Base-by-base conservation (phyloP, 2,329 filamentous ascomycete species). In the Phialocephala sp. region DNA sequence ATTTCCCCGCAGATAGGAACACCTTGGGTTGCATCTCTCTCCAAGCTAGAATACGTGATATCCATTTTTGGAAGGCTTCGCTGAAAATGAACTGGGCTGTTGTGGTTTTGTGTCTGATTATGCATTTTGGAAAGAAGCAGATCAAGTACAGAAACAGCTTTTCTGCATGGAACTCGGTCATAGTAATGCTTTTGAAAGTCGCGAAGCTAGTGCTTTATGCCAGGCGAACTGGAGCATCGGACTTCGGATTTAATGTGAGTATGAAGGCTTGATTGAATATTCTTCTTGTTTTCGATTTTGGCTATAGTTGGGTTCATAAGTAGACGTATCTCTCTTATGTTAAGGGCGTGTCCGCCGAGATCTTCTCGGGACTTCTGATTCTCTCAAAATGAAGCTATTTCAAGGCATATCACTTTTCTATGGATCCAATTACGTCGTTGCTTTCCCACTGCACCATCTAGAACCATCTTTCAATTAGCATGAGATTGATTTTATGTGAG, bases 401-500 rank as follows among this genome's bases (percentile, higher is more conserved):
- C 36, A 11, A 57, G n/a, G 35, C 3, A 8, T 41, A 39, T 22
- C 5, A 12, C 4, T 57, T 20, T 39, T 1, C 55, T 20, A 8
- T 39, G 20, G 32, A 22, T 4, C 18, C 14, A 14, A 6, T 39
- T 24, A 20, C 22, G 55, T 57, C 3, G 5, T 15, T 14, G 55
- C 55, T 4, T 37, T 15, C 39, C 55, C 55, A 20, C 32, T 57
- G 3, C 55, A 39, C n/a, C 18, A 66, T 18, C 52, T 20, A 27
- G 50, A 66, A 22, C n/a, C 64, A 22, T 56, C 18, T 12, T 68
- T 68, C 55, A 62, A 68, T 39, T 68, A 64, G 66, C 50, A 65
- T 43, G 50, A 68, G 2, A 68, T 59, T 35, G 62, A 68, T 24
- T 67, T 62, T 22, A 27, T 68, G 66, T 68, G 27, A 55, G 52